Conservation (phyloP, 257 asterid species). For the Apocynum venetum region DNA sequence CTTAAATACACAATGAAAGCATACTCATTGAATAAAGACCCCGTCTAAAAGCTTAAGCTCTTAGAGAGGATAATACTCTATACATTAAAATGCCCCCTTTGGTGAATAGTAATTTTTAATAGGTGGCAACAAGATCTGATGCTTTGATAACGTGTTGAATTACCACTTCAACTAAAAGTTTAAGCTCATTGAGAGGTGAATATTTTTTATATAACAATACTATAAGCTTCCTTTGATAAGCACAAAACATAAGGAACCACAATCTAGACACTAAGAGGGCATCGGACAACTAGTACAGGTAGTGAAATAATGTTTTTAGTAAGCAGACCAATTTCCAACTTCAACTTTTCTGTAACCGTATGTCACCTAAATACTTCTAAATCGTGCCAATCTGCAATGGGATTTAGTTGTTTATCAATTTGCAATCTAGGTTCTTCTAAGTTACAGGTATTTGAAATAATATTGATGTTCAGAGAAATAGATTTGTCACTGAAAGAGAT, state of each 20-base stretch:
- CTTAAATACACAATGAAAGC: not conserved
- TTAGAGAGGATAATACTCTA: too few species aligned
- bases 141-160: too few species aligned
- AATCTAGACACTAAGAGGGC: not conserved
- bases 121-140: too few species aligned
- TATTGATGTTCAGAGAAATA: not conserved
- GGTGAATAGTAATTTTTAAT: too few species aligned
- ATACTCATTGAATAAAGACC: not conserved
- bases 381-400: not conserved
- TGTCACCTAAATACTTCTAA: not conserved
- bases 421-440: not conserved
- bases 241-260: not conserved
- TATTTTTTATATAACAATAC: too few species aligned
- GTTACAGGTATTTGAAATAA: not conserved
- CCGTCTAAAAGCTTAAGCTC: too few species aligned
- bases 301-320: not conserved
- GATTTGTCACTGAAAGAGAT: not conserved
- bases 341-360: not conserved
- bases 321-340: not conserved
- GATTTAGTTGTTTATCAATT: not conserved
- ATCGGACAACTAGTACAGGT: not conserved
- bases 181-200: too few species aligned
- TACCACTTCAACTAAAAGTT: too few species aligned
- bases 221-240: not conserved
- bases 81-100: too few species aligned